Percentiles rank a stretch among this genome's conserved stretches.
Conservation (phyloP, 1,139 yeast species). For the Taphrina pruni region DNA sequence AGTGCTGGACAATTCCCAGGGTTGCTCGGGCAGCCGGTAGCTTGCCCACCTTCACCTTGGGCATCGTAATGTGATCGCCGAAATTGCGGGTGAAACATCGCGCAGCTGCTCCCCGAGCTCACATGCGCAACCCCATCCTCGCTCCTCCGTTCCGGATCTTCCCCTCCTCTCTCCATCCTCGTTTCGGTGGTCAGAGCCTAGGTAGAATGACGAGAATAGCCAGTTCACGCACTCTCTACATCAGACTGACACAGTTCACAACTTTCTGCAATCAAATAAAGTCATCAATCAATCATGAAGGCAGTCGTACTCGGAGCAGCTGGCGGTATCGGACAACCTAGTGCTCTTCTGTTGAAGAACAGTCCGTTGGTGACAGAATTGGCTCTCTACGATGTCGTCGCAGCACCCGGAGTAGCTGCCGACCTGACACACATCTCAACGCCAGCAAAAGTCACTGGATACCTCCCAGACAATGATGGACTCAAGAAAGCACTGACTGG, state of each 20-base stretch:
- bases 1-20: too few relatives aligned
- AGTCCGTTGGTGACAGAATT: slow-evolving; percentile 84
- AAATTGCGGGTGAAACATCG: too few relatives aligned
- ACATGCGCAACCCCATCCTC: too few relatives aligned
- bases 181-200: too few relatives aligned
- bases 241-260: background rate
- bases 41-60: too few relatives aligned
- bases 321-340: slow-evolving; percentile 35
- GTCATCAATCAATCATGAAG: slow-evolving; percentile 19
- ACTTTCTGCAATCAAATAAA: background rate
- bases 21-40: too few relatives aligned
- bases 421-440: slow-evolving; percentile 74
- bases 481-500: slow-evolving; percentile 76
- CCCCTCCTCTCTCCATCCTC: too few relatives aligned
- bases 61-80: too few relatives aligned
- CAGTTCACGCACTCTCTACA: too few relatives aligned
- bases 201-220: too few relatives aligned
- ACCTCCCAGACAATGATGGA: slow-evolving; percentile 72
- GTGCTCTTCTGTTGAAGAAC: slow-evolving; percentile 77
- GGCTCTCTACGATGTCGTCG: slow-evolving; percentile 87
- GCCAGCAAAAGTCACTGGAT: slow-evolving; percentile 68
- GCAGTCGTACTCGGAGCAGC: slow-evolving; percentile 41
- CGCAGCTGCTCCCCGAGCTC: too few relatives aligned
- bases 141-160: too few relatives aligned
- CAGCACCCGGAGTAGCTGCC: slow-evolving; percentile 97